Conservation (phyloP, 441 rosid species). For the Macaranga tanarius region DNA sequence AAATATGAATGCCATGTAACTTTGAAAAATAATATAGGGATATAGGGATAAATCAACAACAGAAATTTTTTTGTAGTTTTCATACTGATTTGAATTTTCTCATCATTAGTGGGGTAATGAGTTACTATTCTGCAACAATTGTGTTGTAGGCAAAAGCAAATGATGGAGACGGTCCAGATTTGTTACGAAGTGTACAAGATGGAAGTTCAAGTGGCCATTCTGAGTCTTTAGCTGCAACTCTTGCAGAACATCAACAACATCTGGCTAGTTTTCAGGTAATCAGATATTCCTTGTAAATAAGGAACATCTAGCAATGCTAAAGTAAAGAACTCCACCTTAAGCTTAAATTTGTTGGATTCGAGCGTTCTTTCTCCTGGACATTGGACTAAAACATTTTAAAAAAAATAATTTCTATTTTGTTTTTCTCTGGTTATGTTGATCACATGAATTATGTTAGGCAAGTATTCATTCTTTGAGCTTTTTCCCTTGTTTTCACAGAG, state of each 20-base stretch:
- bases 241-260: slow-evolving; percentile 96
- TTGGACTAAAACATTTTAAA: slow-evolving; percentile 12
- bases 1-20: not conserved
- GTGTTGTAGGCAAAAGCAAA: slow-evolving; percentile 85
- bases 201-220: slow-evolving; percentile 86
- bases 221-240: slow-evolving; percentile 88
- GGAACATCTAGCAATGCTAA: slow-evolving; percentile 1
- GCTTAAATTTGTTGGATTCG: slow-evolving; percentile 3
- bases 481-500: not conserved
- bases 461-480: slow-evolving; percentile 7
- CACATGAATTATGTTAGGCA: not conserved
- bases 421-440: slow-evolving; percentile 16
- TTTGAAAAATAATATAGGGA: not conserved
- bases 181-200: slow-evolving; percentile 67
- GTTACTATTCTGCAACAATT: slow-evolving; percentile 17
- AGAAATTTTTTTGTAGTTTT: not conserved
- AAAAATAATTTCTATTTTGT: not conserved
- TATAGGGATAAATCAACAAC: not conserved
- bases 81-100: not conserved
- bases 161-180: slow-evolving; percentile 98
- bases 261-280: slow-evolving; percentile 96
- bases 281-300: not conserved
- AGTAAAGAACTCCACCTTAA: slow-evolving; percentile 8
- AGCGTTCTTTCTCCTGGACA: slow-evolving; percentile 12
- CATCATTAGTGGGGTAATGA: slow-evolving; percentile 9